Percentiles rank a stretch among this genome's conserved stretches.
These are phyloP conservation scores for Colletotrichum paranaense DNA, from an alignment of 2,329 filamentous ascomycete species.

Conservation along the genomic window DNA sequence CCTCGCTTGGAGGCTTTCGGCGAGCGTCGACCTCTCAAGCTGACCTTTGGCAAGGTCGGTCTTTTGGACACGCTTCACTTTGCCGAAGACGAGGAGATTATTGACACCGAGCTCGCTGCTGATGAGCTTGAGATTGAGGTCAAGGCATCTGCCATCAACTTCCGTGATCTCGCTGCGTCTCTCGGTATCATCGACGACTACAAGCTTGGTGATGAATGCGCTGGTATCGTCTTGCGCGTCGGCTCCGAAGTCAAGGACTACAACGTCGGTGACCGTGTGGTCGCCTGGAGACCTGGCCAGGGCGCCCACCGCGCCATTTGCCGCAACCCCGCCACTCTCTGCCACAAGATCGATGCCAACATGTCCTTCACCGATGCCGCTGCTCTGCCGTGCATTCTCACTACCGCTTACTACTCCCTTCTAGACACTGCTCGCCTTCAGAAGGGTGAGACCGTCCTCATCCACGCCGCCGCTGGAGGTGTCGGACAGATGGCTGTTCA, in stretches of 20 bases:
- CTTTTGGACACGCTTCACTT: conserved; percentile 45
- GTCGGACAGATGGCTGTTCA: conserved; percentile 53
- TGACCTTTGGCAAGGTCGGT: conserved; percentile 39
- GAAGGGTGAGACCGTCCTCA: conserved; percentile 50
- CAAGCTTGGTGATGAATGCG: conserved; percentile 41
- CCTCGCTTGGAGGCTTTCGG: conserved; percentile 37
- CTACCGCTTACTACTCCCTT: conserved; percentile 42
- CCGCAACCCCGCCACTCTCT: conserved; percentile 42
- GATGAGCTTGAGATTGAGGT: conserved; percentile 46
- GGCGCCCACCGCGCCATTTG: conserved; percentile 43
- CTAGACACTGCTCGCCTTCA: conserved; percentile 41
- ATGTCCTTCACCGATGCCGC: conserved; percentile 41
- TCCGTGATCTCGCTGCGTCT: conserved; percentile 47
- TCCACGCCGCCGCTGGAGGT: conserved; percentile 51
- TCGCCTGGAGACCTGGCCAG: conserved; percentile 35
- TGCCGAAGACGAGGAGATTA: conserved; percentile 39
- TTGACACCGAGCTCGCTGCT: conserved; percentile 30
- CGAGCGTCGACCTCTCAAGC: conserved; percentile 32
- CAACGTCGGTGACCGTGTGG: conserved; percentile 46
- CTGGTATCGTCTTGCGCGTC: conserved; percentile 37
- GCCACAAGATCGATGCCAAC: conserved; percentile 42
- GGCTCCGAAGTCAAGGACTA: conserved; percentile 39
- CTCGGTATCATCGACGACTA: conserved; percentile 40
- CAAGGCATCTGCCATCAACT: conserved; percentile 48
- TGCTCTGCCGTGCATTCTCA: conserved; percentile 41